phyloP scores from a whole-genome alignment of 345 rosid genomes.

The Syzygium aromaticum region DNA sequence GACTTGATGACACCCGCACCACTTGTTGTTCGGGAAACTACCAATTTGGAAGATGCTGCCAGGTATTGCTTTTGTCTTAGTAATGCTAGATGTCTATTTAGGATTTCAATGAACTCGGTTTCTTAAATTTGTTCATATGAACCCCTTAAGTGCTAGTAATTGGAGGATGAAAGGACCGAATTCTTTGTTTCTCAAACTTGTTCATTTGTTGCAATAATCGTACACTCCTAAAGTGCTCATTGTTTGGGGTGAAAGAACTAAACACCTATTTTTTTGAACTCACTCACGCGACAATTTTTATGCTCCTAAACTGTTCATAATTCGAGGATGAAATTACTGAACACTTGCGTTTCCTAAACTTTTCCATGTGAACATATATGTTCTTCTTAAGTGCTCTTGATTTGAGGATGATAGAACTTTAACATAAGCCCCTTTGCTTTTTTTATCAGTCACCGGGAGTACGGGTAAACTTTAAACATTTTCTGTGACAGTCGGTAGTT shows the following conservation, averaged over 20 bases:
- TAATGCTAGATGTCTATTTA: not conserved
- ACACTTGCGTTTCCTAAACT: not conserved
- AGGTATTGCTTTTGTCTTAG: conserved; percentile 28
- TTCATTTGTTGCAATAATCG: not conserved
- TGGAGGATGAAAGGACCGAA: not conserved
- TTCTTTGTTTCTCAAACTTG: not conserved
- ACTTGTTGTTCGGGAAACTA: conserved; percentile 58
- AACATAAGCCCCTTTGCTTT: not conserved
- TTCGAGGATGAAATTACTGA: not conserved
- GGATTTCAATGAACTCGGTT: not conserved
- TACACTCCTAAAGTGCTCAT: not conserved
- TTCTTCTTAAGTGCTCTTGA: not conserved
- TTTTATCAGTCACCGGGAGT: not conserved
- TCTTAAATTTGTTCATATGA: not conserved
- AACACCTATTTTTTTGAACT: not conserved
- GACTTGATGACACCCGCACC: conserved; percentile 96
- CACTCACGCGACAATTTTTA: not conserved
- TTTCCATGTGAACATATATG: not conserved
- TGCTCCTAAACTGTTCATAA: not conserved
- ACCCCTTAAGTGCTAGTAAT: not conserved
- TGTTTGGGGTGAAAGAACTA: not conserved
- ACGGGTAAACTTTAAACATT: not conserved
- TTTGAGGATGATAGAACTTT: not conserved
- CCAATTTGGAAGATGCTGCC: conserved; percentile 87
- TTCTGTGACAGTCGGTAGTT: not conserved